Conservation (phyloP, 2,329 filamentous ascomycete genomes). For the Fusarium begoniae region DNA sequence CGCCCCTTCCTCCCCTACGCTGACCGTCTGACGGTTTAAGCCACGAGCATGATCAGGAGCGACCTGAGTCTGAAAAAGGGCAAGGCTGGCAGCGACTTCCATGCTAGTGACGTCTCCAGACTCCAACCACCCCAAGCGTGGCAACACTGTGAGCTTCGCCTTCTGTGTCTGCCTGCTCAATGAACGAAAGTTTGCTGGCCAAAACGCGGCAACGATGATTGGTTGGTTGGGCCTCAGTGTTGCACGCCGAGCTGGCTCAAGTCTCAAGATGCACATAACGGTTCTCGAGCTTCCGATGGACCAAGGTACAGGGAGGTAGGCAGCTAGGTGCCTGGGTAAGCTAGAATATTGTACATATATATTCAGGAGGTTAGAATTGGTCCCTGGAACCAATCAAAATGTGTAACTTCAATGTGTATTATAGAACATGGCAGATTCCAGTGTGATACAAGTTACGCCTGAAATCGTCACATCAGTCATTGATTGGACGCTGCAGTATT, state of each 20-base stretch:
- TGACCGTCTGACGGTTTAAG: constrained; percentile 20
- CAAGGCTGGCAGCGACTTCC: constrained; percentile 28
- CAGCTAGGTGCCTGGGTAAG: neutral
- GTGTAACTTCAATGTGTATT: neutral
- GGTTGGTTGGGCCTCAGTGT: constrained; percentile 2
- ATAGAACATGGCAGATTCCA: neutral
- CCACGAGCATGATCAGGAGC: constrained; percentile 18
- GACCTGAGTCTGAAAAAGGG: constrained; percentile 19
- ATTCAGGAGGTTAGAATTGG: constrained; percentile 4
- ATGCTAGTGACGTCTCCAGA: constrained; percentile 27
- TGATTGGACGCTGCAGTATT: neutral
- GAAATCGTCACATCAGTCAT: neutral
- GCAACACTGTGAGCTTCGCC: constrained; percentile 3
- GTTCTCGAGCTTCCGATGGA: neutral
- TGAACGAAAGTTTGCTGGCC: neutral
- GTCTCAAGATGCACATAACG: neutral
- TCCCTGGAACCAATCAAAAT: neutral
- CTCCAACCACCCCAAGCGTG: constrained; percentile 35
- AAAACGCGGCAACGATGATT: constrained; percentile 11
- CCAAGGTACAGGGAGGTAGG: neutral
- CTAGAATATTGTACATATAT: neutral
- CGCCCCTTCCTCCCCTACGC: constrained; percentile 4
- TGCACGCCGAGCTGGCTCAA: neutral
- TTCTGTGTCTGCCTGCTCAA: neutral
- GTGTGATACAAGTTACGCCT: neutral